Evolutionary conservation across 2,329 filamentous ascomycete species (phyloP), one percentile per base, ranked within the genome.

Genomic region (Chaetoscypha palmicola): DNA sequence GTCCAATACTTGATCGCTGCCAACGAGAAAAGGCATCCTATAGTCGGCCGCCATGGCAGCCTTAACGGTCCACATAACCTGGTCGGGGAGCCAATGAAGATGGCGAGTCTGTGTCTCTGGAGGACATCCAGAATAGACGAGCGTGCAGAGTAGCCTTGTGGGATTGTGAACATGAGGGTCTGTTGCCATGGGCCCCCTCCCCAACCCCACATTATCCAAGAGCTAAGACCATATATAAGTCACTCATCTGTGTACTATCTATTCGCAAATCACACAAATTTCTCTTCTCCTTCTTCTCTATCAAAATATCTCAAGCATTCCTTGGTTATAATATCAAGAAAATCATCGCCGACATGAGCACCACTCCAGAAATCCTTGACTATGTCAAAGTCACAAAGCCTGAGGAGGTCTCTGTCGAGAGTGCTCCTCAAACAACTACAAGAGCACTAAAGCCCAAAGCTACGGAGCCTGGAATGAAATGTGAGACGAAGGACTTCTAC

Each of bases 401-500:
- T 31, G 20, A 22, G 2, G 34, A 37, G 34, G 38, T 21, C 1
- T 16, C 38, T 12, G 17, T 30, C 9, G 30, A 33, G 20, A 16
- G n/a, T 10, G 34, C 30, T 16, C 12, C 17, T 9, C n/a, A 17
- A 5, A 11, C 38, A 2, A 41, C 38, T 11, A 16, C 28, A 9
- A 34, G 38, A 33, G 30, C 28, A 23, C 30, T 41, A 9, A 41
- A 41, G 30, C 38, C 38, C 11, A 41, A 41, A 23, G 2, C 11
- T 9, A 32, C 30, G 4, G 38, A 41, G 28, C 38, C 38, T 24
- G 38, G 38, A 4, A 41, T 41, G 38, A 41, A 41, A 24, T 41
- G 38, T 24, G 38, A 41, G 19, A 41, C 38, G 4, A 41, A 41
- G 9, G 38, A 41, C 16, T 41, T 41, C 14, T 41, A 41, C 28